Base-by-base conservation (phyloP, 352 stramenopile genomes). In the Pythium sukuiense region DNA sequence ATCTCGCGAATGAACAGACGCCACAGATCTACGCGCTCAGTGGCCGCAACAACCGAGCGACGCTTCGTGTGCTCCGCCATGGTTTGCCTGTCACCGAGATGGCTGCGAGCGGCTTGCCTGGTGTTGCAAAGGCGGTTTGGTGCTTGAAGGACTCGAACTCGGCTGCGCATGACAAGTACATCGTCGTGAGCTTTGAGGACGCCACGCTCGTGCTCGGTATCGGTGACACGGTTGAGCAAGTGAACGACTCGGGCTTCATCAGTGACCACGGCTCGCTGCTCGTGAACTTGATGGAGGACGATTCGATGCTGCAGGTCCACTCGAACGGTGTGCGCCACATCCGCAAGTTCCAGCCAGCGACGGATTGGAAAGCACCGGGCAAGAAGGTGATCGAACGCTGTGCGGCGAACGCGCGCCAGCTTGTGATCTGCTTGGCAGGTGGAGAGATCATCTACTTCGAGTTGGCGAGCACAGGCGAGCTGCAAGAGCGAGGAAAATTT, bases 131-230 rank as follows among this genome's bases (percentile, higher is more conserved):
- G 65, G 88, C 87, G 1, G 95, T 99, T 11, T 99, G 96, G 83
- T 99, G 96, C 20, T 76, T 99, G 49, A 93, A 96, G 49, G 90
- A 97, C 52, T 93, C 83, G 8, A 90, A 90, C 53, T 65, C 75
- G 16, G 83, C 92, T 61, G 65, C 72, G 11, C 77, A 83, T 39
- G 85, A 93, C 69, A 92, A 93, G 70, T 99, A 98, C 72, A 99
- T 99, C 72, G 95, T 99, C 14, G 97, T 99, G n/a, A 99, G 92
- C 53, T 99, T 99, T 80, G 95, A 97, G 66, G 98, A 99, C 71
- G 97, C 97, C 43, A 99, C 97, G 18, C 86, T 99, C 29, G 97
- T 99, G 14, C 80, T 99, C 9, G 88, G 92, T 59, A 95, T 99
- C 45, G 97, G 97, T 16, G 97, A 99, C 37, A 99, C 89, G 2